Evolutionary conservation across 2,329 filamentous ascomycete species (phyloP).

Genomic region (Fusarium musae): DNA sequence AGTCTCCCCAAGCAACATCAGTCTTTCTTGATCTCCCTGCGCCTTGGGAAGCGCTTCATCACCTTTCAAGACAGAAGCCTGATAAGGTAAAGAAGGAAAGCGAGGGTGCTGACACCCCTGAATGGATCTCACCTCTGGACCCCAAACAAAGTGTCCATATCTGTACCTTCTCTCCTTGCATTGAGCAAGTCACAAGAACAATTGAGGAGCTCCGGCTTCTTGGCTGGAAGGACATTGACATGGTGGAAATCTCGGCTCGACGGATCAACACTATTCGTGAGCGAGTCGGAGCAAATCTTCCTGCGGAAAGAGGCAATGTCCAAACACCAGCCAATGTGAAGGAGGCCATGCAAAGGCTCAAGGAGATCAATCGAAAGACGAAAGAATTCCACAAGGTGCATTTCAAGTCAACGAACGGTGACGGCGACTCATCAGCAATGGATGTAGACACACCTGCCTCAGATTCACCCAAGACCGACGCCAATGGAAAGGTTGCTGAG

Average conservation of each 20-base stretch:
- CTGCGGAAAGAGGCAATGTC: slow-evolving; percentile 75
- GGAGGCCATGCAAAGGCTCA: slow-evolving; percentile 80
- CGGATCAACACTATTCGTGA: slow-evolving; percentile 86
- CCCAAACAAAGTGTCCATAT: slow-evolving; percentile 78
- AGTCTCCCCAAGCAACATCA: slow-evolving; percentile 72
- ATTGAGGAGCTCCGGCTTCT: slow-evolving; percentile 81
- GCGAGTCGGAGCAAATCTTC: slow-evolving; percentile 74
- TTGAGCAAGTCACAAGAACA: slow-evolving; percentile 93
- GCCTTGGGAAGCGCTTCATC: slow-evolving; percentile 81
- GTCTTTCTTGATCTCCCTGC: slow-evolving; percentile 85
- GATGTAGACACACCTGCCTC: slow-evolving; percentile 51
- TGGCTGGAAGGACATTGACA: slow-evolving; percentile 91
- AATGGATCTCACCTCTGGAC: slow-evolving; percentile 73
- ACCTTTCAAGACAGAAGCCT: slow-evolving; percentile 69
- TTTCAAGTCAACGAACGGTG: slow-evolving; percentile 27
- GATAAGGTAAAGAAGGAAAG: slow-evolving; percentile 38
- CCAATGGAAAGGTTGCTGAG: slow-evolving; percentile 39
- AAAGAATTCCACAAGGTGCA: slow-evolving; percentile 69
- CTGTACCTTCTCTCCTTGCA: slow-evolving; percentile 96
- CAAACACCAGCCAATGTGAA: slow-evolving; percentile 77
- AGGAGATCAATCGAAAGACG: slow-evolving; percentile 76
- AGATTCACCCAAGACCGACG: slow-evolving; percentile 39
- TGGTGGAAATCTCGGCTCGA: slow-evolving; percentile 87
- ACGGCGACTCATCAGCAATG: slow-evolving; percentile 53
- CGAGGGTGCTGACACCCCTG: slow-evolving; percentile 37